phyloP scores from a whole-genome alignment of 1,284 basidiomycete genomes.

The Flammula alnicola region DNA sequence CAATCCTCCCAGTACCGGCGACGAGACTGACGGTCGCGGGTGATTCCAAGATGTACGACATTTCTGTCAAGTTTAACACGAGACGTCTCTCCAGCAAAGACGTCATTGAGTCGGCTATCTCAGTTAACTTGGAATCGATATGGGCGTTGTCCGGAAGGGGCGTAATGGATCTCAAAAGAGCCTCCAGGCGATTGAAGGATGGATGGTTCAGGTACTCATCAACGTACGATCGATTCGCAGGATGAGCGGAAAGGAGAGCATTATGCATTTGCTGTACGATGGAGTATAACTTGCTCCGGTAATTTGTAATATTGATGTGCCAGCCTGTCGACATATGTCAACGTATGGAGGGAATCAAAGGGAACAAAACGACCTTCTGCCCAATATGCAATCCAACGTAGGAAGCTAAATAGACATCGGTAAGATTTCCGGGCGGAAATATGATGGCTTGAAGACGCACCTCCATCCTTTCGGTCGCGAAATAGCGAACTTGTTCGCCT shows the following conservation, averaged over 20 bases:
- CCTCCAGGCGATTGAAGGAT: conserved; percentile 12
- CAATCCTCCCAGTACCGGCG: conserved; percentile 19
- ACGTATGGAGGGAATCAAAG: conserved; percentile 14
- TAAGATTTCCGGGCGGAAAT: background rate
- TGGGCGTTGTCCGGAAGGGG: conserved; percentile 1
- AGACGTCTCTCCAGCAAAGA: conserved; percentile 19
- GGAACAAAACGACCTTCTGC: conserved; percentile 33
- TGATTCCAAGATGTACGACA: conserved; percentile 10
- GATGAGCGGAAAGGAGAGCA: background rate
- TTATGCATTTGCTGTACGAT: conserved; percentile 22
- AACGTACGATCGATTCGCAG: conserved; percentile 11
- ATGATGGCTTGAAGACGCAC: conserved; percentile 16
- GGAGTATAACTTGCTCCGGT: conserved; percentile 26
- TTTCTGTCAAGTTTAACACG: conserved; percentile 6
- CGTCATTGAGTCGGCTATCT: conserved; percentile 4
- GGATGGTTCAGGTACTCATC: conserved; percentile 9
- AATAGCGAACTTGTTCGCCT: conserved; percentile 43
- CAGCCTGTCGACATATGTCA: conserved; percentile 11
- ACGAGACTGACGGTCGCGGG: conserved; percentile 17
- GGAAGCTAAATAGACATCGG: conserved; percentile 30
- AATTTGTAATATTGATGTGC: conserved; percentile 28
- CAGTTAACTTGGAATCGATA: conserved; percentile 2
- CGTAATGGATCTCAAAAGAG: conserved; percentile 14
- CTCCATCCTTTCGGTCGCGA: conserved; percentile 33
- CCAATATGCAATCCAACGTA: conserved; percentile 48